phyloP scores from a whole-genome alignment of 768 basidiomycete genomes.

The Mycena belliarum region DNA sequence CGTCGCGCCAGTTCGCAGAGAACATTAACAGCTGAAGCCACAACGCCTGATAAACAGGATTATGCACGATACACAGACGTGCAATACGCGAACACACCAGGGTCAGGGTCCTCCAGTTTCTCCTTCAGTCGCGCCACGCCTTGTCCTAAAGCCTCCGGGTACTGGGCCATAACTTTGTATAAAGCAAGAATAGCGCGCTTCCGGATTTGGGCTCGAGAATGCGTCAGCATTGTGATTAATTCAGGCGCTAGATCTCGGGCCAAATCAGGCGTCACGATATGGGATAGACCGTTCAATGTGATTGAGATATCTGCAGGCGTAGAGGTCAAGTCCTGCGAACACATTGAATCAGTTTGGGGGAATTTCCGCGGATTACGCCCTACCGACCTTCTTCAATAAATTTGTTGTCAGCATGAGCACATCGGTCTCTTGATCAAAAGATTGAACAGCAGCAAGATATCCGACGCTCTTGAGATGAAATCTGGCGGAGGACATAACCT shows the following conservation, averaged over 20 bases:
- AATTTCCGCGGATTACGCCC: neutral
- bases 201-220: conserved; percentile 85
- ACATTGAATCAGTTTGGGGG: conserved; percentile 21
- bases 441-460: conserved; percentile 90
- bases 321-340: conserved; percentile 73
- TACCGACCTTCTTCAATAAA: conserved; percentile 83
- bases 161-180: conserved; percentile 77
- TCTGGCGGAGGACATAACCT: conserved; percentile 94
- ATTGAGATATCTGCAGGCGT: conserved; percentile 73
- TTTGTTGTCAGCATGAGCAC: conserved; percentile 98
- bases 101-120: conserved; percentile 77
- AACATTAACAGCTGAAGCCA: conserved; percentile 93
- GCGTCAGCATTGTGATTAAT: conserved; percentile 82
- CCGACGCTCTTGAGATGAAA: conserved; percentile 94
- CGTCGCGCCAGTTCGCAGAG: conserved; percentile 87
- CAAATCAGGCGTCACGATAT: conserved; percentile 83
- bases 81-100: conserved; percentile 43
- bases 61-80: neutral
- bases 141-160: conserved; percentile 74
- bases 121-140: conserved; percentile 74
- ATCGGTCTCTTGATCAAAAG: conserved; percentile 92
- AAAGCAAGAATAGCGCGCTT: conserved; percentile 87
- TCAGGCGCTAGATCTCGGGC: conserved; percentile 90
- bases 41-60: conserved; percentile 60
- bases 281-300: conserved; percentile 79